phyloP scores from a whole-genome alignment of 306 rosid species.

The Cicer arietinum region DNA sequence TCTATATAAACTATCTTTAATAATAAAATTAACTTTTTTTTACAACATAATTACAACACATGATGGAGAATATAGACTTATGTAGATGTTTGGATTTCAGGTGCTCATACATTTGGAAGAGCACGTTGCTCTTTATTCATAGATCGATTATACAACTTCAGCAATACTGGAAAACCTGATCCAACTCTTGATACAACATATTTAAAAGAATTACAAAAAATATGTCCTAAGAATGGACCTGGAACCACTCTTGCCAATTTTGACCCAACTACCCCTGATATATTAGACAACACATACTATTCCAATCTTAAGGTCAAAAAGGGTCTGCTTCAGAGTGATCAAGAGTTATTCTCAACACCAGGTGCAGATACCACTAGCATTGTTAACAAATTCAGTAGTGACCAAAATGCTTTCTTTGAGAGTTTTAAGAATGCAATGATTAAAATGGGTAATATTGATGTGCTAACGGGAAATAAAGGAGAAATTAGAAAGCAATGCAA shows the following conservation, averaged over 20 bases:
- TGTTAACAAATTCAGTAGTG: neutral
- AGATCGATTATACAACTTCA: constrained; percentile 13
- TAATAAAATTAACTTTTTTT: neutral
- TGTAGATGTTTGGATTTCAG: neutral
- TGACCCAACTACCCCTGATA: constrained; percentile 23
- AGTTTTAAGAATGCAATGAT: neutral
- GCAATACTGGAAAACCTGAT: constrained; percentile 3
- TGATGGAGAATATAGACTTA: too few relatives aligned
- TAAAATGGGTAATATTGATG: constrained; percentile 3
- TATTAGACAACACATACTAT: neutral
- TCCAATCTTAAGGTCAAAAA: neutral
- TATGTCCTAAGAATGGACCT: neutral
- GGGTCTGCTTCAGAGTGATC: constrained; percentile 19
- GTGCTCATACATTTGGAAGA: constrained; percentile 56
- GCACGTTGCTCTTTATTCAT: neutral
- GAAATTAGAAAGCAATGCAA: constrained; percentile 19
- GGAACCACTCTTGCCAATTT: neutral
- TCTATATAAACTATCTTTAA: neutral
- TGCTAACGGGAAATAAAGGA: neutral
- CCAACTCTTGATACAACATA: constrained; percentile 7
- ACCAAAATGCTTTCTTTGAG: neutral
- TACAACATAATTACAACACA: too few relatives aligned
- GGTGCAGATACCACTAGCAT: neutral
- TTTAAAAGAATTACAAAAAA: neutral
- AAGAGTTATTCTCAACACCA: constrained; percentile 14